Percentiles rank a stretch among this genome's conserved stretches.
These are phyloP conservation scores for Linnemannia zychae DNA, from an alignment of 192 early-diverging fungal genomes.

Conservation along the genomic window DNA sequence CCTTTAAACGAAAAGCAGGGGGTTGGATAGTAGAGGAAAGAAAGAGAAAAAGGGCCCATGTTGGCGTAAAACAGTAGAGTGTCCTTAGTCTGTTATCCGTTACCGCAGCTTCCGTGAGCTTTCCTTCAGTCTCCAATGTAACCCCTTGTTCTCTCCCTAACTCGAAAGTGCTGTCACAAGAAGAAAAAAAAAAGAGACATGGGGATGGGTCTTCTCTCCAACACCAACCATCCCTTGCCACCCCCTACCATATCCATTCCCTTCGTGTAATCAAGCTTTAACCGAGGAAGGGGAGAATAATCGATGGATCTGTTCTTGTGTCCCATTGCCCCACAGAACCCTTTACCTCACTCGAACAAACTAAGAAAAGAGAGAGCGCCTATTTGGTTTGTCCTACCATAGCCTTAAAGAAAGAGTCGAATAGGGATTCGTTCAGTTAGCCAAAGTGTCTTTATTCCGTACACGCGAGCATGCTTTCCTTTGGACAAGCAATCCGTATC, in stretches of 20 bases:
- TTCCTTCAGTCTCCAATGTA: neutral
- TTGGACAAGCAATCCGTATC: too few species aligned
- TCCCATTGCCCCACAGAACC: neutral
- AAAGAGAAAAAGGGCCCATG: neutral
- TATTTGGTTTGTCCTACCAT: slow-evolving; percentile 4
- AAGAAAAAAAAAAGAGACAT: neutral
- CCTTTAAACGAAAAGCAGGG: neutral
- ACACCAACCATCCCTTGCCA: neutral
- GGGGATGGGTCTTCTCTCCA: neutral
- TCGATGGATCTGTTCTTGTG: neutral
- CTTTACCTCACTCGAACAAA: neutral
- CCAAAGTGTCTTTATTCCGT: neutral
- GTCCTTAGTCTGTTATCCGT: neutral
- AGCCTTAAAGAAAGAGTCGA: neutral
- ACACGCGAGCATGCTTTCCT: neutral
- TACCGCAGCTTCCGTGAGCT: neutral
- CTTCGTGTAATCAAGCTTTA: neutral
- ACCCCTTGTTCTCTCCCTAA: neutral
- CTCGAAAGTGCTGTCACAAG: neutral
- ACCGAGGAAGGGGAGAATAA: neutral
- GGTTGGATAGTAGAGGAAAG: neutral
- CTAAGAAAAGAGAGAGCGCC: neutral
- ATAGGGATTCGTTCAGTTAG: neutral
- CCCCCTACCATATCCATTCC: neutral
- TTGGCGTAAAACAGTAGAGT: neutral